A percentile compares a stretch with the other conserved stretches of the same genome.
Evolutionary conservation across 2,329 filamentous ascomycete genomes (phyloP).

Genomic region (Ophiostoma montium): DNA sequence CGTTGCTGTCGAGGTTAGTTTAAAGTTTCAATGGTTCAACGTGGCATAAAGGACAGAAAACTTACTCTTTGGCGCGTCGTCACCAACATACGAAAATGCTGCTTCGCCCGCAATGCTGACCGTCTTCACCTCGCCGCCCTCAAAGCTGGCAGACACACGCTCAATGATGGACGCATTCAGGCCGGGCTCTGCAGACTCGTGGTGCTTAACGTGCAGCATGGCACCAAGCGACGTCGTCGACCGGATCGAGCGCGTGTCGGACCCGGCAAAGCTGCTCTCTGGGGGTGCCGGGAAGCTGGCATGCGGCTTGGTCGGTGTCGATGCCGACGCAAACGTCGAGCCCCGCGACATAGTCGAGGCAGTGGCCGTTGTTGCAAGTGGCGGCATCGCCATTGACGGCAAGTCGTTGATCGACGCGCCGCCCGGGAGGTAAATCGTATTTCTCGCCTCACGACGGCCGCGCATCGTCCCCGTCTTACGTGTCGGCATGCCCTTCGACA

Average conservation of each 20-base stretch:
- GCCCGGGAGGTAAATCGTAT: constrained; percentile 74
- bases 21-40: constrained; percentile 17
- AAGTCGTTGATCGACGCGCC: constrained; percentile 22
- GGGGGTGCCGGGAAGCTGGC: constrained; percentile 45
- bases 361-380: background rate
- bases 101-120: constrained; percentile 76
- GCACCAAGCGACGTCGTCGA: constrained; percentile 70
- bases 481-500: constrained; percentile 51
- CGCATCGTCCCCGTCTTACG: constrained; percentile 64
- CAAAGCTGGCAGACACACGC: constrained; percentile 74
- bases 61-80: constrained; percentile 26
- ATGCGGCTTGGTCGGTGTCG: constrained; percentile 25
- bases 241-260: constrained; percentile 82
- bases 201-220: constrained; percentile 58
- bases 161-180: constrained; percentile 85
- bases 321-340: constrained; percentile 17
- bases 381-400: constrained; percentile 1
- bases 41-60: constrained; percentile 20
- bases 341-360: constrained; percentile 14
- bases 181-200: constrained; percentile 65
- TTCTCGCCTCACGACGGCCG: constrained; percentile 80
- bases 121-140: constrained; percentile 55
- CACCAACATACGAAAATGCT: constrained; percentile 59
- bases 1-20: constrained; percentile 25
- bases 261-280: constrained; percentile 45